Base-by-base conservation (phyloP, 1,284 basidiomycete genomes). In the Marasmius sp. region DNA sequence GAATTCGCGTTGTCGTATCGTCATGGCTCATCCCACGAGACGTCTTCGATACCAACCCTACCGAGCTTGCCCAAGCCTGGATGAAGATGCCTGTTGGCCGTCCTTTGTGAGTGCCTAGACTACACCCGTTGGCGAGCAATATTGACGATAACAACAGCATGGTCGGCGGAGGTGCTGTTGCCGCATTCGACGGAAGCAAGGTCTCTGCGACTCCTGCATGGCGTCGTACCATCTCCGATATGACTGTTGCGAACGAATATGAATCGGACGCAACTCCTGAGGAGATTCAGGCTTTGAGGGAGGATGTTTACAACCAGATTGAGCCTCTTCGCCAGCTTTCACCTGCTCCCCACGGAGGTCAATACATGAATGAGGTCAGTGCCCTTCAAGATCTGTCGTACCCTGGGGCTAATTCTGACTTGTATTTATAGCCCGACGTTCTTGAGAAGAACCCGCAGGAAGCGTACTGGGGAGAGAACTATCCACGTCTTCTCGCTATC, bases 361-460 rank as follows among this genome's bases (percentile, higher is more conserved):
- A 57, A 33, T 61, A 61, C 36, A 18, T 61, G 6, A 61, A 61
- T 22, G 60, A 61, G 48, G 60, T 41, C 37, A 27, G 57, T 62
- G 14, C 34, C 22, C n/a, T 7, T 16, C 6, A 51, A 10, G 33
- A 20, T 41, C 36, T 48, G 6, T 11, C 37, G 9, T 33, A 10
- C 51, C 20, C 18, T 18, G 41, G 4, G 18, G 39, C 54, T 57
- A 8, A 57, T 6, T 36, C 16, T 36, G 14, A 20, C 18, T 53
- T 27, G 27, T 27, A 27, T 27, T 5, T 27, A 5, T 53, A 61
- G 60, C 34, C 60, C n/a, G 60, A 61, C 58, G 18, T 27, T 47
- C 60, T 61, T 27, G 54, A 57, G 20, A 45, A 61, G 45, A 48
- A 58, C 6, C 58, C 43, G 43, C 47, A 49, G 12, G 34, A 33